phyloP scores from a whole-genome alignment of 176 grass and related monocot genomes.

The Oryza glumipatula region DNA sequence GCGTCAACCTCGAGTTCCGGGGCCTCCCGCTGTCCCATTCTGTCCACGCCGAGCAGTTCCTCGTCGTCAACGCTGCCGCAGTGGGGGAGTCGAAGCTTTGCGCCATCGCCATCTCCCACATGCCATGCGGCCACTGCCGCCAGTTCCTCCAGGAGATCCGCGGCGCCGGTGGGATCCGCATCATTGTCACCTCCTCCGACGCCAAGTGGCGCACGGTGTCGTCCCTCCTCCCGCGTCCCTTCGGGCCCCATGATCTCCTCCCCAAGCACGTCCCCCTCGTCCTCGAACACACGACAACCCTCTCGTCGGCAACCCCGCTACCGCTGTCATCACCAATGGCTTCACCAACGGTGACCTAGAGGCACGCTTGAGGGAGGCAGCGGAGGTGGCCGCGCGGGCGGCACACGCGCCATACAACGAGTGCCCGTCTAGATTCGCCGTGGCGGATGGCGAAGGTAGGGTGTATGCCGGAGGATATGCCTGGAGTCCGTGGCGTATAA shows the following conservation, averaged over 20 bases:
- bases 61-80: conserved; percentile 76
- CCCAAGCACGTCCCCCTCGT: conserved; percentile 62
- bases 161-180: conserved; percentile 55
- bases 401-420: conserved; percentile 82
- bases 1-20: conserved; percentile 87
- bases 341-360: conserved; percentile 19
- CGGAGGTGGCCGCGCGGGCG: conserved; percentile 60
- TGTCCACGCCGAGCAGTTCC: conserved; percentile 90
- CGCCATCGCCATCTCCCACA: conserved; percentile 84
- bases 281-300: conserved; percentile 75
- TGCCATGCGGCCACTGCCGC: conserved; percentile 94
- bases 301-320: conserved; percentile 36
- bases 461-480: conserved; percentile 74
- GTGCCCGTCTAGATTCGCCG: conserved; percentile 79
- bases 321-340: conserved; percentile 36
- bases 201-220: conserved; percentile 71
- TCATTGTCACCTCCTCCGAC: conserved; percentile 78
- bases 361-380: conserved; percentile 52
- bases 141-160: conserved; percentile 99
- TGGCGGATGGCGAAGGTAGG: conserved; percentile 62
- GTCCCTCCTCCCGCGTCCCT: conserved; percentile 73
- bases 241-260: conserved; percentile 80
- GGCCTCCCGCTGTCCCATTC: conserved; percentile 65
- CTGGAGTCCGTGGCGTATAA: conserved; percentile 87
- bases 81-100: conserved; percentile 65